Base-by-base conservation (phyloP, 306 rosid species). In the Acacia crassicarpa region DNA sequence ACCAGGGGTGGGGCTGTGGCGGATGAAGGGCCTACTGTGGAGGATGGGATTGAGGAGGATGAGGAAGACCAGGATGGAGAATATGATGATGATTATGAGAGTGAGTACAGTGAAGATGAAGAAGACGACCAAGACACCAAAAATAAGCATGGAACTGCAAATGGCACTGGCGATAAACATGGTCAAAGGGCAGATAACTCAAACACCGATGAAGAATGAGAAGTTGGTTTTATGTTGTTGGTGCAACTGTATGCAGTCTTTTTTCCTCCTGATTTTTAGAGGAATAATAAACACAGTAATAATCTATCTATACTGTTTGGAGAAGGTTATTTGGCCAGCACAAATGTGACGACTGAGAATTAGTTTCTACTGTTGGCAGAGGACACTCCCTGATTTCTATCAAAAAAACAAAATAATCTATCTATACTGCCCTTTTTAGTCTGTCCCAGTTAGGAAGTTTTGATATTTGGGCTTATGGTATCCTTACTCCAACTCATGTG, bases 1-100 rank as follows among this genome's bases (percentile, higher is more conserved):
- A 87, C 89, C 72, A 87, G 98, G 70, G 93, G 89, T 5, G 88
- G 80, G 69, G 84, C 78, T 77, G 82, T 89, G 68, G 86, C 91
- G 3, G 97, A 87, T 20, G 90, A 87, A 81, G 90, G 90, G 65
- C 88, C 88, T 74, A 68, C 85, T 70, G 14, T 77, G 90, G 88
- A 87, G 86, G 90, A 87, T 80, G 90, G 90, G 22, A 53, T 87
- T 68, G 90, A 87, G 77, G 88, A 87, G 77, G 90, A 87, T 5
- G 90, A 85, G 81, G 88, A 87, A 45, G 77, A 85, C 13, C 85
- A 84, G 83, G 90, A 85, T 43, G 90, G 4, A 62, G 90, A 87
- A 27, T 87, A 87, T 44, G 90, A 87, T 33, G 90, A 87, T 33
- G 90, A 87, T 77, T 84, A 82, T 11, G 90, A 87, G 81, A 87